Conservation (phyloP, 2,329 filamentous ascomycete species). For the Fusarium virguliforme region DNA sequence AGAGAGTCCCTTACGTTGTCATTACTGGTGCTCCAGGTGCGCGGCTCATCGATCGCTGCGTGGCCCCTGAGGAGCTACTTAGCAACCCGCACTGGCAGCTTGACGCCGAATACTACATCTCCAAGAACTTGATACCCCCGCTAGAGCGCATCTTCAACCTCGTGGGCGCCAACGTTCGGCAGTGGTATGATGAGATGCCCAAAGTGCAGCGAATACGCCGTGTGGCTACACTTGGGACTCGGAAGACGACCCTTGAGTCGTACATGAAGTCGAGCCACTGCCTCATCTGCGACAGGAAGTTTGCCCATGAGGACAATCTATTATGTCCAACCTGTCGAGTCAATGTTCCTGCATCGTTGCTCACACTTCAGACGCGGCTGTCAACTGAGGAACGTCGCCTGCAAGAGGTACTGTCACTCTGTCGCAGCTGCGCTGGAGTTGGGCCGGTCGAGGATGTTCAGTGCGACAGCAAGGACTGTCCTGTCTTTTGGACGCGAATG, state of each 20-base stretch:
- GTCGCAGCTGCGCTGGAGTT: conserved; percentile 84
- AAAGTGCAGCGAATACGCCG: conserved; percentile 81
- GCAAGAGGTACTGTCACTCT: conserved; percentile 78
- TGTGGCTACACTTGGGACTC: conserved; percentile 53
- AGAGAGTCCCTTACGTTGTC: conserved; percentile 95
- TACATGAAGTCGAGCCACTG: conserved; percentile 90
- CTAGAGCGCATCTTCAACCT: conserved; percentile 97
- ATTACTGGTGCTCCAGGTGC: conserved; percentile 90
- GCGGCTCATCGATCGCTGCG: conserved; percentile 88
- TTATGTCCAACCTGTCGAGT: conserved; percentile 74
- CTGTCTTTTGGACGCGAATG: conserved; percentile 87
- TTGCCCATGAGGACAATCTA: conserved; percentile 52
- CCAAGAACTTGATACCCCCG: conserved; percentile 94
- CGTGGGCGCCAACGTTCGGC: conserved; percentile 89
- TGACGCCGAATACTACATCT: conserved; percentile 97
- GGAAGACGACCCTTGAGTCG: conserved; percentile 87
- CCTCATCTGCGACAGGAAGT: conserved; percentile 74
- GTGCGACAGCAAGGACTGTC: conserved; percentile 93
- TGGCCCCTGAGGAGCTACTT: conserved; percentile 87
- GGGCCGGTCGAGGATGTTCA: conserved; percentile 82
- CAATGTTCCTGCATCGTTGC: conserved; percentile 72
- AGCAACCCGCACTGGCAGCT: conserved; percentile 83
- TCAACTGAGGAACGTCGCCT: conserved; percentile 75
- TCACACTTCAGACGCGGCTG: conserved; percentile 75
- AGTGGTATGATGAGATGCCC: conserved; percentile 98